phyloP scores from a whole-genome alignment of 148 eudicot genomes.

The Rhododendron molle region DNA sequence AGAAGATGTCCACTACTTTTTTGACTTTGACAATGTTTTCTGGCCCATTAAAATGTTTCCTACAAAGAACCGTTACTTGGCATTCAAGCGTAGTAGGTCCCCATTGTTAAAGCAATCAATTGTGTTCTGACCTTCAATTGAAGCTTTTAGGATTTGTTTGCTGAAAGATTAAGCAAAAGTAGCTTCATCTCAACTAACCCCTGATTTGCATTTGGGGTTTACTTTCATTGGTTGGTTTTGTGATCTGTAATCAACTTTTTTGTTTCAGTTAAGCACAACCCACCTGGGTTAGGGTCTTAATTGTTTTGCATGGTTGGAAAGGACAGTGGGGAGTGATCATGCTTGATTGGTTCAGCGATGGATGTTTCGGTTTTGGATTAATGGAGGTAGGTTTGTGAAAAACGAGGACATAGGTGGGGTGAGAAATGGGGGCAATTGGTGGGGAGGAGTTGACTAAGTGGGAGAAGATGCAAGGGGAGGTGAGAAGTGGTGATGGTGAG shows the following conservation, averaged over 20 bases:
- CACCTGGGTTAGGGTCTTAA: conserved; percentile 12
- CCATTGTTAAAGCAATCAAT: conserved; percentile 22
- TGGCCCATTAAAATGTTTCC: neutral
- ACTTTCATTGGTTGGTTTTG: neutral
- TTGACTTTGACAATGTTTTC: too few relatives aligned
- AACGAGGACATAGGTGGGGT: conserved; percentile 1
- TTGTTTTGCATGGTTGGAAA: conserved; percentile 17
- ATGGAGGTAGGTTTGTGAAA: conserved; percentile 16
- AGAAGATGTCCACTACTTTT: too few relatives aligned
- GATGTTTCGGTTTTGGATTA: conserved; percentile 8
- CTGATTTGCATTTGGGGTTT: conserved; percentile 31
- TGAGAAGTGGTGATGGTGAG: conserved; percentile 37
- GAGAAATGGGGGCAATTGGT: conserved; percentile 42
- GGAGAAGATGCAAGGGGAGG: conserved; percentile 36
- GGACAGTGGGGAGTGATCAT: conserved; percentile 10
- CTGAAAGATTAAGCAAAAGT: conserved; percentile 40
- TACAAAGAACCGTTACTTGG: conserved; percentile 28
- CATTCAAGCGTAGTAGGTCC: conserved; percentile 44
- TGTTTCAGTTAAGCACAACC: conserved; percentile 22
- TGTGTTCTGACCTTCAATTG: conserved; percentile 11
- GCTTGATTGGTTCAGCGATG: conserved; percentile 19
- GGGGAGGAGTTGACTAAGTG: conserved; percentile 41
- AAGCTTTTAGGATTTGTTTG: conserved; percentile 25
- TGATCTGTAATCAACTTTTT: conserved; percentile 31
- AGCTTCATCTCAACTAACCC: conserved; percentile 54